Evolutionary conservation across 2,329 filamentous ascomycete species (phyloP), one percentile per base, ranked within the genome.

Genomic region (Penicillium concentricum): DNA sequence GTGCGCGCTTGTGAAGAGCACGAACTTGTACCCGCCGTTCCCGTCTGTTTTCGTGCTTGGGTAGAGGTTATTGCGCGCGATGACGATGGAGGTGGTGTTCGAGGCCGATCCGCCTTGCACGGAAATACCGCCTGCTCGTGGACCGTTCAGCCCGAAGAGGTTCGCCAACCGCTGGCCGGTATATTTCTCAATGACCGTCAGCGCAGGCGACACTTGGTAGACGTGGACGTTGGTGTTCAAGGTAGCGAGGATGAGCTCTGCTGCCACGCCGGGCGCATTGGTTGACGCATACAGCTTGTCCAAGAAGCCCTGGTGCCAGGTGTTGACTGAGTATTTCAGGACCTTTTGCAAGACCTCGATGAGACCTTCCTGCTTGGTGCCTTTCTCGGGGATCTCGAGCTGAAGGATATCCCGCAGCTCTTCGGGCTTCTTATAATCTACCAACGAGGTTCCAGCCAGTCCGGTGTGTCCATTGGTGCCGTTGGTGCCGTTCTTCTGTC

Each of bases 301-400:
- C 69, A 97, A 77, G 75, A 97, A 99, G 12, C 93, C 93, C 75
- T 96, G 92, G 69, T 96, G 90, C 90, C 92, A 97, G n/a, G 93
- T 97, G 76, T 99, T 99, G 69, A 97, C 93, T 69, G 89, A 94
- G 74, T 95, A 92, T 61, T 84, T 82, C 41, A 97, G 80, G 20
- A 97, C 81, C 58, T 86, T 83, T 63, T 86, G 79, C 44, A 96
- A 82, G 3, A 85, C 84, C 34, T 85, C 81, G 28, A 96, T 78
- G 32, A 97, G 78, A 0, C 92, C 93, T 42, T 89, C 84, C 65
- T 89, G 89, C 1, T 87, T 64, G 32, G 66, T 66, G 20, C 88
- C 60, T 77, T 78, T 8, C 84, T 87, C 3, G 0, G 88, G 86
- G 6, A 91, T 77, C 7, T 72, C 65, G 8, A 79, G 62, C 41